A percentile compares a stretch with the other conserved stretches of the same genome.
These are phyloP conservation scores for Pythium phragmiticola DNA, from an alignment of 352 stramenopile genomes.

Conservation along the genomic window DNA sequence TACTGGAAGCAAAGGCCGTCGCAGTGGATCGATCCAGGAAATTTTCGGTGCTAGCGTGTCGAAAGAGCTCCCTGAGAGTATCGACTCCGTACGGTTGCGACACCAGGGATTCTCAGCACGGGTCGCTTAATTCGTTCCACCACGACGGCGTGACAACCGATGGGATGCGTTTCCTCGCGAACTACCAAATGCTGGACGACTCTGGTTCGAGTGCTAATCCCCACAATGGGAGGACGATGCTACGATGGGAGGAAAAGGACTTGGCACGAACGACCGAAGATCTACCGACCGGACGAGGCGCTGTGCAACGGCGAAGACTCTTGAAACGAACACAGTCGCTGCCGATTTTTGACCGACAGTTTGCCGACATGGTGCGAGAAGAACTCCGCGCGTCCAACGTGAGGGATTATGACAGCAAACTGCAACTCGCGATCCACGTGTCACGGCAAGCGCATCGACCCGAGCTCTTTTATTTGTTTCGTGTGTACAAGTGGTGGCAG, in stretches of 20 bases:
- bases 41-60: neutral
- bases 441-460: slow-evolving; percentile 49
- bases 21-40: slow-evolving; percentile 11
- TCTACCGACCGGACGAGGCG: slow-evolving; percentile 1
- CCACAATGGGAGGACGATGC: neutral
- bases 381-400: slow-evolving; percentile 62
- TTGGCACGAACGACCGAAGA: neutral
- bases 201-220: no score
- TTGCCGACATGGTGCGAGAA: slow-evolving; percentile 47
- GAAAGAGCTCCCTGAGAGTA: slow-evolving; percentile 4
- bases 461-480: slow-evolving; percentile 58
- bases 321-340: slow-evolving; percentile 65
- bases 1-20: slow-evolving; percentile 6
- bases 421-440: slow-evolving; percentile 56
- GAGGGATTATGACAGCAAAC: slow-evolving; percentile 54
- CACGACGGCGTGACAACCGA: slow-evolving; percentile 42
- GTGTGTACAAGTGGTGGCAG: slow-evolving; percentile 45
- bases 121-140: slow-evolving; percentile 24
- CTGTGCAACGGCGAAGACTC: slow-evolving; percentile 34
- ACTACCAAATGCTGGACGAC: slow-evolving; percentile 36
- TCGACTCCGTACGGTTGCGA: neutral
- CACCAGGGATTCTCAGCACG: slow-evolving; percentile 14
- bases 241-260: neutral
- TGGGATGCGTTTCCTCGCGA: slow-evolving; percentile 57
- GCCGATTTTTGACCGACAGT: slow-evolving; percentile 63